Evolutionary conservation across 2,329 filamentous ascomycete genomes (phyloP).

Genomic region (Calcarisporium arbuscula): DNA sequence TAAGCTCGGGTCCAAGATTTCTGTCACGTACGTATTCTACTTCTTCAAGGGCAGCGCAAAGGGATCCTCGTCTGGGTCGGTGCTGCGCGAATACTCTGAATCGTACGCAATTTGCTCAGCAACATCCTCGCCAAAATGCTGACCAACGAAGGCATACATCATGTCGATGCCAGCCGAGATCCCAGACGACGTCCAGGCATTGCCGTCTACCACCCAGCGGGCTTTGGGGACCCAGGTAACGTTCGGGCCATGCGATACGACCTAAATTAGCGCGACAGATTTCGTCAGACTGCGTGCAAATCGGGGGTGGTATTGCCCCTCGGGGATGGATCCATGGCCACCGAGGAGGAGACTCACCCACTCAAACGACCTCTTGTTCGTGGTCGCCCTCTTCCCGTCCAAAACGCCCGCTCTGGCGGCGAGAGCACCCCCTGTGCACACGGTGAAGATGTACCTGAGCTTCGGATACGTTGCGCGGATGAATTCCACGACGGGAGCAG

Average conservation of each 20-base stretch:
- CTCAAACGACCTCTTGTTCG: constrained; percentile 52
- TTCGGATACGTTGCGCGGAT: constrained; percentile 35
- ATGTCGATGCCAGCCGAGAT: constrained; percentile 38
- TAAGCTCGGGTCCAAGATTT: too few species aligned
- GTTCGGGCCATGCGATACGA: constrained; percentile 35
- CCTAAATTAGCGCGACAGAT: too few species aligned
- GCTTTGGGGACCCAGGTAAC: constrained; percentile 55
- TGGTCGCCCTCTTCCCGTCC: constrained; percentile 54
- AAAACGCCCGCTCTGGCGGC: constrained; percentile 52
- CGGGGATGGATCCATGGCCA: too few species aligned
- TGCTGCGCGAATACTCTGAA: constrained; percentile 53
- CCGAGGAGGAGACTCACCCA: constrained; percentile 26
- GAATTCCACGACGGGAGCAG: constrained; percentile 28
- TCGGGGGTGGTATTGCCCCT: too few species aligned
- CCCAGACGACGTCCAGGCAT: constrained; percentile 61
- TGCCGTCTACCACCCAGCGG: constrained; percentile 58
- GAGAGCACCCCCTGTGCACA: constrained; percentile 58
- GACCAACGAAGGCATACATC: constrained; percentile 23
- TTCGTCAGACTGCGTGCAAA: too few species aligned
- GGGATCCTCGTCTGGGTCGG: constrained; percentile 44
- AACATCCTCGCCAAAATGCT: constrained; percentile 42
- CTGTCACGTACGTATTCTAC: too few species aligned
- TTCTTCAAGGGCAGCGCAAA: too few species aligned
- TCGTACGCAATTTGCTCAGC: constrained; percentile 40
- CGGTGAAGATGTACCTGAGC: constrained; percentile 53